Conservation (phyloP, 2,329 filamentous ascomycete genomes). For the Fusarium stilboides region DNA sequence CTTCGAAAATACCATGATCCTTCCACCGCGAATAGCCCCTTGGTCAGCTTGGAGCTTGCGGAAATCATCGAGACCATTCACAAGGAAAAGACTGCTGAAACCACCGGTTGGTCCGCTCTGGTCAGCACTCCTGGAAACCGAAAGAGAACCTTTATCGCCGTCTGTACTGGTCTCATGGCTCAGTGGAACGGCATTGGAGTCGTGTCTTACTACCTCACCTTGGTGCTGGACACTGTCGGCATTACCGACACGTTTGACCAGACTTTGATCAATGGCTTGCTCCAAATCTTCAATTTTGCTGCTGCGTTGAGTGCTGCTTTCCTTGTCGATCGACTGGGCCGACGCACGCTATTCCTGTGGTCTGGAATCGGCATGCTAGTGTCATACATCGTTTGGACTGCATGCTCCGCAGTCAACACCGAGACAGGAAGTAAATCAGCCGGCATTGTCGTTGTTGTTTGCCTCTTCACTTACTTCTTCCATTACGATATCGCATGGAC, state of each 20-base stretch:
- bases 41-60: slow-evolving; percentile 57
- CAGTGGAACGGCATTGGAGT: slow-evolving; percentile 54
- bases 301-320: slow-evolving; percentile 56
- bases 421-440: slow-evolving; percentile 50
- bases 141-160: slow-evolving; percentile 50
- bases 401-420: slow-evolving; percentile 53
- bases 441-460: slow-evolving; percentile 63
- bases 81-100: slow-evolving; percentile 47
- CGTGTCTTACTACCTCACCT: slow-evolving; percentile 57
- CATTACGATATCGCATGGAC: slow-evolving; percentile 64
- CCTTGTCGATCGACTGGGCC: slow-evolving; percentile 60
- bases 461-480: slow-evolving; percentile 64
- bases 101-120: slow-evolving; percentile 53
- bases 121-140: slow-evolving; percentile 55
- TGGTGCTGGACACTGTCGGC: slow-evolving; percentile 58
- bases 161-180: slow-evolving; percentile 49
- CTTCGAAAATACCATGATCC: slow-evolving; percentile 62
- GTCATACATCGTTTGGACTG: slow-evolving; percentile 58
- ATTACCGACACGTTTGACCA: slow-evolving; percentile 57
- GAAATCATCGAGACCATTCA: slow-evolving; percentile 58
- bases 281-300: slow-evolving; percentile 60
- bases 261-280: slow-evolving; percentile 58
- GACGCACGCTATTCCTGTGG: slow-evolving; percentile 60
- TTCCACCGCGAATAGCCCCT: slow-evolving; percentile 55
- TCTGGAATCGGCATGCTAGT: slow-evolving; percentile 56